Evolutionary conservation across 1,139 yeast species (phyloP).

Genomic region (Wickerhamomyces sp.): DNA sequence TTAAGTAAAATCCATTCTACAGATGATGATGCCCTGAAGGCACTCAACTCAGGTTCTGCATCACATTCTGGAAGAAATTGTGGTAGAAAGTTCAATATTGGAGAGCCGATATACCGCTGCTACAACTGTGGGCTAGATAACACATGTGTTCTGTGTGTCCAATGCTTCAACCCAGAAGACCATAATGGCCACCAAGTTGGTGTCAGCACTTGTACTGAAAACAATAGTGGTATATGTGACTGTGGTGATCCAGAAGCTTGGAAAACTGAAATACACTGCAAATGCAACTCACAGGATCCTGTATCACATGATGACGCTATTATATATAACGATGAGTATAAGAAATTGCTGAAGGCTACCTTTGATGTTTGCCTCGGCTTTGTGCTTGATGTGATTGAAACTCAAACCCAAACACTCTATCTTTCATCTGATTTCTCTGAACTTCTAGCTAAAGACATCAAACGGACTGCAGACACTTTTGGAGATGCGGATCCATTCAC

Average conservation of each 20-base stretch:
- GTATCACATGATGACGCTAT: conserved; percentile 40
- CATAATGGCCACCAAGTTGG: conserved; percentile 62
- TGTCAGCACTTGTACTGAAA: conserved; percentile 45
- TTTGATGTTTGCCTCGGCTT: conserved; percentile 41
- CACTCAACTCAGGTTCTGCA: conserved; percentile 9
- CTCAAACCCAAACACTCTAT: conserved; percentile 20
- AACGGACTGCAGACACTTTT: background rate
- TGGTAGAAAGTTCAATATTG: conserved; percentile 52
- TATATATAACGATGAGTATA: conserved; percentile 51
- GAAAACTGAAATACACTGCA: conserved; percentile 43
- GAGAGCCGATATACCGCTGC: conserved; percentile 67
- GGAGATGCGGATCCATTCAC: conserved; percentile 5
- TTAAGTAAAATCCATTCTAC: background rate
- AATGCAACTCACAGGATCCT: conserved; percentile 23
- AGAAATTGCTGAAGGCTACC: conserved; percentile 28
- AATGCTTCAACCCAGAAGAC: conserved; percentile 65
- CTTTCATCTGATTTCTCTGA: background rate
- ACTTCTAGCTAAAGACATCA: conserved; percentile 5
- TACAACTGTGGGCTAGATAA: conserved; percentile 66
- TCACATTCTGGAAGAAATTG: conserved; percentile 53
- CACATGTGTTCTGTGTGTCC: conserved; percentile 68
- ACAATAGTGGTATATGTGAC: conserved; percentile 60
- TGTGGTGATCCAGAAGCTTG: conserved; percentile 71
- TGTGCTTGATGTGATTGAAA: conserved; percentile 39
- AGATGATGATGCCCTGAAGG: background rate